phyloP scores from a whole-genome alignment of 352 stramenopile genomes.

The Pythium aristosporum region DNA sequence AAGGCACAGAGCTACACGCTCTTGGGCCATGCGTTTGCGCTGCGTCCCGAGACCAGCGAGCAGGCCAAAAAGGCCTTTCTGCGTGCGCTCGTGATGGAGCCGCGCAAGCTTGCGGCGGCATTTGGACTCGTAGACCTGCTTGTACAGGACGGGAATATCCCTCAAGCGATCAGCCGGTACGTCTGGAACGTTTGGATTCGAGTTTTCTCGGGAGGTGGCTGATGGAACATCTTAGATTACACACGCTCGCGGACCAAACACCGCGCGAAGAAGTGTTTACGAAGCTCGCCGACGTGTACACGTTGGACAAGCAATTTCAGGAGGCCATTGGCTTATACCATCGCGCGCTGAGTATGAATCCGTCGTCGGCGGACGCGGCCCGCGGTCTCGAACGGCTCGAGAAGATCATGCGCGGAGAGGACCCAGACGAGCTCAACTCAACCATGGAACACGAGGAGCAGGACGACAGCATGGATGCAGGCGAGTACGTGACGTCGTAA shows the following conservation, averaged over 20 bases:
- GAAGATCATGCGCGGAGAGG: constrained; percentile 76
- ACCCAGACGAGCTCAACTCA: constrained; percentile 66
- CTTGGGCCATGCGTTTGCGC: constrained; percentile 72
- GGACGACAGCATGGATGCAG: constrained; percentile 52
- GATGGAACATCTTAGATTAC: constrained; percentile 31
- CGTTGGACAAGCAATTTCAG: constrained; percentile 62
- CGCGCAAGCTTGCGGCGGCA: constrained; percentile 53
- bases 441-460: constrained; percentile 63
- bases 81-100: constrained; percentile 60
- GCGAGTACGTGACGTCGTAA: constrained; percentile 40
- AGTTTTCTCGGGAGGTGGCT: neutral
- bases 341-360: constrained; percentile 59
- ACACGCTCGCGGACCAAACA: constrained; percentile 42
- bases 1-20: constrained; percentile 70
- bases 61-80: constrained; percentile 61
- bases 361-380: constrained; percentile 45
- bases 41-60: constrained; percentile 56
- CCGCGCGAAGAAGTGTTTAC: constrained; percentile 67
- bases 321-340: constrained; percentile 75
- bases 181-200: neutral
- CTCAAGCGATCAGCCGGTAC: constrained; percentile 59
- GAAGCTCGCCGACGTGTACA: constrained; percentile 75
- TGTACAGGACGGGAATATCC: constrained; percentile 52
- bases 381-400: constrained; percentile 69
- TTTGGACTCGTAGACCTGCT: constrained; percentile 74